These are phyloP conservation scores for Trichoderma afroharzianum DNA, from an alignment of 2,329 filamentous ascomycete genomes.

Conservation along the genomic window DNA sequence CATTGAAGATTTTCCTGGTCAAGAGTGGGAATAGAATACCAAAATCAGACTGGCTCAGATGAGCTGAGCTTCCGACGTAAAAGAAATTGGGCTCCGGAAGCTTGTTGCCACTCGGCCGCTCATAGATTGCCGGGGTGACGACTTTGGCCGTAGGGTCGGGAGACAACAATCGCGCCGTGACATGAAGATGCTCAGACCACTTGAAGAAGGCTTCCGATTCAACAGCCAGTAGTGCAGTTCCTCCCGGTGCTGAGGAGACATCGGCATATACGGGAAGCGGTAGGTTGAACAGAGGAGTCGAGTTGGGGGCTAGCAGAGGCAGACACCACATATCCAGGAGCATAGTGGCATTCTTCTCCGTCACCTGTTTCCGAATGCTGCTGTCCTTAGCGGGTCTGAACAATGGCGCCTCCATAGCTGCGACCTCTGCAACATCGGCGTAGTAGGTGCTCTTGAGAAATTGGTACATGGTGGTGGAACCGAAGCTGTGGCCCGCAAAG, in stretches of 20 bases:
- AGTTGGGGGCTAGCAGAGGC: conserved; percentile 61
- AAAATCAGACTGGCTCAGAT: conserved; percentile 81
- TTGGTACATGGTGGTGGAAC: conserved; percentile 69
- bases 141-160: conserved; percentile 45
- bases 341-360: conserved; percentile 60
- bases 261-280: conserved; percentile 66
- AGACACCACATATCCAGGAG: conserved; percentile 81
- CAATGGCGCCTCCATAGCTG: conserved; percentile 52
- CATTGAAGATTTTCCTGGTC: conserved; percentile 55
- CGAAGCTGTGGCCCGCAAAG: conserved; percentile 79
- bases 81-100: conserved; percentile 63
- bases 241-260: conserved; percentile 46
- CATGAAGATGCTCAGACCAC: conserved; percentile 69
- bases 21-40: conserved; percentile 76
- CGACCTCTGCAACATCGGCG: conserved; percentile 44
- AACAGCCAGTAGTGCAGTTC: conserved; percentile 63
- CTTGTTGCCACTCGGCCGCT: conserved; percentile 40
- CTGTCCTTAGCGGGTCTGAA: conserved; percentile 57
- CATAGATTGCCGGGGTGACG: conserved; percentile 41
- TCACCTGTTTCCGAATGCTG: conserved; percentile 62
- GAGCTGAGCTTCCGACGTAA: conserved; percentile 69
- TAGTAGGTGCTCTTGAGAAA: conserved; percentile 78
- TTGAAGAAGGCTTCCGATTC: conserved; percentile 76
- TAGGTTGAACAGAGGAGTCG: conserved; percentile 63
- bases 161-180: conserved; percentile 64